Evolutionary conservation across 495 filamentous ascomycete species (phyloP), one percentile per base, ranked within the genome.

Genomic region (Xylaria longipes): DNA sequence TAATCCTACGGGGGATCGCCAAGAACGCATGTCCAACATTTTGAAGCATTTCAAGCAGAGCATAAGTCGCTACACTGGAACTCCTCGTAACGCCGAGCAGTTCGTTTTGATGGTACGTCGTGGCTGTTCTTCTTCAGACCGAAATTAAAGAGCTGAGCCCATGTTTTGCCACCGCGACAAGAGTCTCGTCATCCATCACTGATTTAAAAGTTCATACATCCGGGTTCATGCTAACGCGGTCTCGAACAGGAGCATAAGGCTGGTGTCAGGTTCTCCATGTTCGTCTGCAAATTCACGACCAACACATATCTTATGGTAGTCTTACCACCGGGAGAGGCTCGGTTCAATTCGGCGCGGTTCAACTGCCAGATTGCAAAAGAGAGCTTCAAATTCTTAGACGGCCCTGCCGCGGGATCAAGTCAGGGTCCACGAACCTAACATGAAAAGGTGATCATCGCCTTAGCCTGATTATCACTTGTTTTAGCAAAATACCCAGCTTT

Each of bases 291-390:
- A 68, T 91, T 99, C 75, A 99, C 96, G 0, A 94, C 95, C 46
- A 99, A 99, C 77, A 98, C 96, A 12, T 98, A 98, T 76, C 91
- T 98, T 63, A 91, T 97, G 69, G 91, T 95, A 0, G 92, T 95
- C 25, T 89, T 97, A 73, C 94, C 95, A 0, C 94, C 94, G 0
- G 93, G 93, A 15, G 95, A 97, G 75, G 91, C 92, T 7, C 88
- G 93, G 43, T 95, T 95, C 78, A 97, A 97, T 72, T 91, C 91
- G 69, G 94, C 95, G 25, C 88, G 94, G 79, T 81, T 97, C 74
- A 98, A 98, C 76, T 94, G 95, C 72, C 89, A 91, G 77, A 89
- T 96, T 48, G 97, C 94, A 5, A 84, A 93, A 43, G 88, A 91
- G 74, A 92, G 92, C 71, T 98, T 99, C 80, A 90, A 81, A 76